These are phyloP conservation scores for Lumnitzera littorea DNA, from an alignment of 345 rosid genomes.

Conservation along the genomic window DNA sequence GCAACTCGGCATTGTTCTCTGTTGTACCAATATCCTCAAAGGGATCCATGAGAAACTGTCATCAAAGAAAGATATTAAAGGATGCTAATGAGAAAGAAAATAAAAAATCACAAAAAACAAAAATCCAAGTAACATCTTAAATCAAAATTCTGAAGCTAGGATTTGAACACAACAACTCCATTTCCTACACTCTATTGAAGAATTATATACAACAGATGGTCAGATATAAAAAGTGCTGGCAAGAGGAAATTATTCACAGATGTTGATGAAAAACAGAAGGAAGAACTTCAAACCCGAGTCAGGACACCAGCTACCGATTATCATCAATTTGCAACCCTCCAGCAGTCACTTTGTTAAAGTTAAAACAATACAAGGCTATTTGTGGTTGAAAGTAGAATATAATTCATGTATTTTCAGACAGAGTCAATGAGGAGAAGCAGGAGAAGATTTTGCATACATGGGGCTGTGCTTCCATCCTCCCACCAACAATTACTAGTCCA, in stretches of 20 bases:
- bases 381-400: no score
- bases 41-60: conserved; percentile 68
- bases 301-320: no score
- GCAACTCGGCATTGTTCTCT: conserved; percentile 68
- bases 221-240: neutral
- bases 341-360: no score
- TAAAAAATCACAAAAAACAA: neutral
- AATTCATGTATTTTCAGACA: no score
- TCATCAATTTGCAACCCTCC: no score
- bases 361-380: no score
- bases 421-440: neutral
- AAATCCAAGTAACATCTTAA: no score
- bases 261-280: no score
- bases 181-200: neutral
- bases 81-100: neutral
- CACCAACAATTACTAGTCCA: conserved; percentile 84
- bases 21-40: conserved; percentile 79
- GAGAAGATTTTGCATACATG: conserved; percentile 48
- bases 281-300: no score
- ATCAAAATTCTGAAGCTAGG: no score
- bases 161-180: neutral
- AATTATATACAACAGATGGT: neutral
- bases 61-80: conserved; percentile 1
- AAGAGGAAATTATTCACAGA: neutral
- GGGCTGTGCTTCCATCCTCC: conserved; percentile 90